Evolutionary conservation across 106 monocot genomes (phyloP).

Genomic region (Allium cepa): DNA sequence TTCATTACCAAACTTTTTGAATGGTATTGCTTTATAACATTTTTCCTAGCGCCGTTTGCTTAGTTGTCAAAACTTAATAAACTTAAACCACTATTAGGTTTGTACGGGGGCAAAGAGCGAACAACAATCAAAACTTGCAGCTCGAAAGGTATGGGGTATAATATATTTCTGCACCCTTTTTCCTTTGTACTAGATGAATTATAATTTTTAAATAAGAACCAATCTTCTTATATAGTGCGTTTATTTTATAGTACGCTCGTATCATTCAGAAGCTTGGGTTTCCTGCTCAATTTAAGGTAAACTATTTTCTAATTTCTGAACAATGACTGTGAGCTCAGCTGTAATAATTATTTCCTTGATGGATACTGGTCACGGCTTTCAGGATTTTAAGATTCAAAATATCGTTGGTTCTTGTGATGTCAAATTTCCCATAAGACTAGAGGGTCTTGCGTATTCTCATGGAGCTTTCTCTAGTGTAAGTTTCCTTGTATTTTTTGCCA

Average conservation of each 20-base stretch:
- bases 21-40: too few relatives aligned
- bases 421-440: slow-evolving; percentile 93
- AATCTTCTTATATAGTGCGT: slow-evolving; percentile 12
- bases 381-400: slow-evolving; percentile 99
- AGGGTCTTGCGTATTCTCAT: slow-evolving; percentile 88
- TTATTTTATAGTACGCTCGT: slow-evolving; percentile 70
- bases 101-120: slow-evolving; percentile 98
- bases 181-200: background rate
- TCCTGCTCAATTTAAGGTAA: slow-evolving; percentile 87
- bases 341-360: too few relatives aligned
- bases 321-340: too few relatives aligned
- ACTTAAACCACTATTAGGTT: slow-evolving; percentile 31
- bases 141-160: slow-evolving; percentile 57
- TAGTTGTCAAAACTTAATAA: too few relatives aligned
- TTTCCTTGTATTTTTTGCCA: background rate
- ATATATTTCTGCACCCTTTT: background rate
- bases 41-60: too few relatives aligned
- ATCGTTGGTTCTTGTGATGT: slow-evolving; percentile 99
- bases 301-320: background rate
- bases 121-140: slow-evolving; percentile 94
- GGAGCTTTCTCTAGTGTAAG: slow-evolving; percentile 97
- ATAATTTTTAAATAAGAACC: background rate
- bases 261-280: slow-evolving; percentile 97
- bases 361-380: background rate
- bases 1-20: too few relatives aligned